These are phyloP conservation scores for Chrysophaeum taylorii DNA, from an alignment of 352 stramenopile species.

Conservation along the genomic window DNA sequence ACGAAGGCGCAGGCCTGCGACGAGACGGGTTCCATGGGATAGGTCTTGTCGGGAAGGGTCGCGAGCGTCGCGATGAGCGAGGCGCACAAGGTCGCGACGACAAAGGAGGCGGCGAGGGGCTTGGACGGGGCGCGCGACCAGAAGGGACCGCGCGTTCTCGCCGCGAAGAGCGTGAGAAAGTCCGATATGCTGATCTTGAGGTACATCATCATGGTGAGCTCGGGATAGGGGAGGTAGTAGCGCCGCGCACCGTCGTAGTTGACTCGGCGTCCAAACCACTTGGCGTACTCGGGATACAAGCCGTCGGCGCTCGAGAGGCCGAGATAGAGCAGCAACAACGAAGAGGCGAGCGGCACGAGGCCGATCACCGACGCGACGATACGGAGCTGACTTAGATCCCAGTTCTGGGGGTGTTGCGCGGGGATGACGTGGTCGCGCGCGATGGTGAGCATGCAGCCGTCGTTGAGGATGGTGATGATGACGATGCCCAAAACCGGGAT, in stretches of 20 bases:
- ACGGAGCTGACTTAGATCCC: conserved; percentile 58
- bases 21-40: conserved; percentile 46
- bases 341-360: conserved; percentile 45
- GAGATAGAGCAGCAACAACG: background rate
- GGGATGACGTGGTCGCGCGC: conserved; percentile 59
- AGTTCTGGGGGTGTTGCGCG: conserved; percentile 52
- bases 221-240: conserved; percentile 53
- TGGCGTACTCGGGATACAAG: background rate
- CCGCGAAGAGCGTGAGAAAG: conserved; percentile 80
- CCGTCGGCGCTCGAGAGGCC: background rate
- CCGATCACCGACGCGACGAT: conserved; percentile 48
- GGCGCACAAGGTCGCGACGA: conserved; percentile 60
- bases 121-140: conserved; percentile 56
- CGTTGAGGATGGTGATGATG: conserved; percentile 83
- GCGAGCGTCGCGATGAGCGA: conserved; percentile 68
- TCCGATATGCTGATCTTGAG: conserved; percentile 83
- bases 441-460: conserved; percentile 76
- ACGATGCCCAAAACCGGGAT: conserved; percentile 81
- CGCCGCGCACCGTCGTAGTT: background rate
- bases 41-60: conserved; percentile 53
- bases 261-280: background rate
- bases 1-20: conserved; percentile 54
- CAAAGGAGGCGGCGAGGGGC: conserved; percentile 55
- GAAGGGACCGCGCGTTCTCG: conserved; percentile 46
- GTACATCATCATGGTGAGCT: conserved; percentile 82